Conservation (phyloP, 2,329 filamentous ascomycete species). For the Alternaria incomplexa region DNA sequence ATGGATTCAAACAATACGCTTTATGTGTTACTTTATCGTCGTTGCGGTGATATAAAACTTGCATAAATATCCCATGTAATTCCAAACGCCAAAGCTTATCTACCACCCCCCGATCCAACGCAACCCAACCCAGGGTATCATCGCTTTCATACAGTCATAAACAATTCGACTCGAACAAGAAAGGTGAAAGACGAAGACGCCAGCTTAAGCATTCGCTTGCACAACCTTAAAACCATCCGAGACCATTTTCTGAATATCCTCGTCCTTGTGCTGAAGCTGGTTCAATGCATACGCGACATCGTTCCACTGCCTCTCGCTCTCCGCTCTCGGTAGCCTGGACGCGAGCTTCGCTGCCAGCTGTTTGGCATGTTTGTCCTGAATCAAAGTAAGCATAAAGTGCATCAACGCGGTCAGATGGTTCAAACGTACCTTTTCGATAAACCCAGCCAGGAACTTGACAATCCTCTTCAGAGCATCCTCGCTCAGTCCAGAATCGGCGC, state of each 20-base stretch:
- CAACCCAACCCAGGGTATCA: neutral
- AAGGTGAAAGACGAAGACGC: neutral
- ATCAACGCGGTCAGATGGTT: neutral
- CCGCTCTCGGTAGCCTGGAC: conserved; percentile 81
- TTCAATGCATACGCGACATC: conserved; percentile 94
- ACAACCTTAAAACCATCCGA: conserved; percentile 71
- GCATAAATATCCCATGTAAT: neutral
- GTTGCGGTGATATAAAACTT: too few species aligned
- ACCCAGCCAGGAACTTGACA: conserved; percentile 89
- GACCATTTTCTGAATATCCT: conserved; percentile 81
- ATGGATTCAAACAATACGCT: neutral
- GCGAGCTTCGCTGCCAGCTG: conserved; percentile 93
- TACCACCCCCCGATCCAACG: neutral
- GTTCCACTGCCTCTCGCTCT: conserved; percentile 95
- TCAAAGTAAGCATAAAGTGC: neutral
- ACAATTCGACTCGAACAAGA: neutral
- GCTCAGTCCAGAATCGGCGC: conserved; percentile 77
- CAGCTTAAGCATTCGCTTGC: conserved; percentile 37
- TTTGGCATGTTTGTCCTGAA: conserved; percentile 92
- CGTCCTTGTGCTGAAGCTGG: conserved; percentile 88
- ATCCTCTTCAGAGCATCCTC: conserved; percentile 88
- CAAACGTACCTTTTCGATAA: conserved; percentile 85
- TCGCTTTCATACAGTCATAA: neutral
- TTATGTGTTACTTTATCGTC: neutral
- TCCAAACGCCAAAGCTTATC: neutral